Evolutionary conservation across 352 stramenopile genomes (phyloP), one percentile per base, ranked within the genome.

Genomic region (Phytophthora foliorum): DNA sequence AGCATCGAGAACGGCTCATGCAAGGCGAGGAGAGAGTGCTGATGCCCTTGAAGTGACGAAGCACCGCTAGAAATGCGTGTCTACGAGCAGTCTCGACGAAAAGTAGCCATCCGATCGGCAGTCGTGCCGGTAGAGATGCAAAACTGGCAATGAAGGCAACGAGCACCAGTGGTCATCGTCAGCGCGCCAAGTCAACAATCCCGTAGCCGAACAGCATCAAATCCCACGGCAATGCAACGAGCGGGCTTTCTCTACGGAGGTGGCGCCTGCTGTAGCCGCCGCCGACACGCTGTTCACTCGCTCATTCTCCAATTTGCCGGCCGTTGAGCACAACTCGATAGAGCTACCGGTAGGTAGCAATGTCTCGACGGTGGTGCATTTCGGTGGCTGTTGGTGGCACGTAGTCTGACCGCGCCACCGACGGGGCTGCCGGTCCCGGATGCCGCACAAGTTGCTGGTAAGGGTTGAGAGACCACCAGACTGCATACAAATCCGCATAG

Each of bases 111-210:
- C 29, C 29, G 29, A 34, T 8, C 29, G 8, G 29, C 1, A 29
- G 6, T 29, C 3, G 9, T 34, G 29, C 29, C 7, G 29, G 9
- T 41, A 7, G 13, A 41, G 34, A n/a, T 41, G 34, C 34, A 41
- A 41, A 41, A 17, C 25, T 41, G 34, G 16, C 34, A 41, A 41
- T 41, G 34, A 16, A n/a, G 13, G 34, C 16, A 41, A n/a, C 34
- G 34, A 4, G 8, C 34, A 41, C 3, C 34, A 19, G 34, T 6
- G 6, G 19, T 6, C 19, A 21, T n/a, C 19, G 7, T 1, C n/a
- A 29, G 41, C 41, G 41, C 19, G 41, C n/a, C 41, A 48, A 48
- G 19, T 48, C 70, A 78, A 78, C 70, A 78, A 78, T 78, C 49
- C n/a, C 41, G 41, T 45, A 13, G 54, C 55, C 6, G 9, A 8